Base-by-base conservation (phyloP, 257 asterid species). In the Penstemon newberryi region DNA sequence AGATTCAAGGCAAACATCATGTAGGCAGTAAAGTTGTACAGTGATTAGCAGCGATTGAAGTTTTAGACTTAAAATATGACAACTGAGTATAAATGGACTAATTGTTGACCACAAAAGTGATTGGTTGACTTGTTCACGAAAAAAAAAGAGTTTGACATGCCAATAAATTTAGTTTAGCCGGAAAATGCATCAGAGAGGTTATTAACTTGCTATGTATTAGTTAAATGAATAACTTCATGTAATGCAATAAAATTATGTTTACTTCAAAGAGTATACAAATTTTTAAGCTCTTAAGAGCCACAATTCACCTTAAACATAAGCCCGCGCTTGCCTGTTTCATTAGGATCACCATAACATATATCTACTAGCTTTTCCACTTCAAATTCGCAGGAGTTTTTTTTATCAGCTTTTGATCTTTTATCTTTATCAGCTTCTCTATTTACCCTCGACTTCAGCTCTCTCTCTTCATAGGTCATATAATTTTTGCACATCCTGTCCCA, bases 331-430 rank as follows among this genome's bases (percentile, higher is more conserved):
- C 83, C 85, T 44, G 69, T 74, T 18, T 63, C 60, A 9, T 45
- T 66, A 44, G 81, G 82, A 63, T 79, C 81, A 42, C 85, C 74
- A 69, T 67, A 75, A 68, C 87, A 79, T 71, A 82, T 69, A 63
- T 77, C 85, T 42, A 79, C 75, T 61, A 82, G 77, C 76, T 65
- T 75, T 53, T 75, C 79, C 63, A 82, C 87, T 72, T 79, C 87
- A 75, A 76, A 82, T 74, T 79, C 87, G 1, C 41, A 0, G 3
- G 78, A 77, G 41, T 8, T 73, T 73, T 58, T 54, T 46, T 39
- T 40, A 54, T 78, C 50, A 73, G 6, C 8, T 75, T 72, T 64
- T 36, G 73, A 59, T 36, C 25, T 66, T 72, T 53, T 70, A 15
- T 54, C 73, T 54, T 55, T 61, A 69, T 63, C 77, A 52, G 72